Conservation (phyloP, 768 basidiomycete genomes). For the Macrocybe gigantea region DNA sequence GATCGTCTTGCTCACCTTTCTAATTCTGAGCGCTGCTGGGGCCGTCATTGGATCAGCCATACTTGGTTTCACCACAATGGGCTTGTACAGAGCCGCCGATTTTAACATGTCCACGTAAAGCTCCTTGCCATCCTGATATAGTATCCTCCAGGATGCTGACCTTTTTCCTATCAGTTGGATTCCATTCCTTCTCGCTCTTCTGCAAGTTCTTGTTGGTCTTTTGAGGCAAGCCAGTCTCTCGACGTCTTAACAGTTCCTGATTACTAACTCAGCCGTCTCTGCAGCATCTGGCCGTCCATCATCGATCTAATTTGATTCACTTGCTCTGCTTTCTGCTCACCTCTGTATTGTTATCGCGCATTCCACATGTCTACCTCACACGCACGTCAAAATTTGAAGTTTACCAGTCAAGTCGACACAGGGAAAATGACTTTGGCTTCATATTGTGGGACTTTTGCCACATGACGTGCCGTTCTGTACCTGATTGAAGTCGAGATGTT, state of each 20-base stretch:
- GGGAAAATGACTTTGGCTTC: too few relatives aligned
- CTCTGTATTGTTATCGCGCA: neutral
- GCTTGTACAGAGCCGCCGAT: slow-evolving; percentile 36
- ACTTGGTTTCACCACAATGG: slow-evolving; percentile 38
- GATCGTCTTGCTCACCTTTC: slow-evolving; percentile 37
- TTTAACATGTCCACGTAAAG: slow-evolving; percentile 49
- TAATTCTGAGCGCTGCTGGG: slow-evolving; percentile 35
- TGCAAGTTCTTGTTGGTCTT: slow-evolving; percentile 35
- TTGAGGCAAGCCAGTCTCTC: slow-evolving; percentile 24
- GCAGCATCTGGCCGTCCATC: slow-evolving; percentile 38
- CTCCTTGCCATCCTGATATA: neutral
- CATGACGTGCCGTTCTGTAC: too few relatives aligned
- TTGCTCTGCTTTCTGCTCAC: slow-evolving; percentile 3
- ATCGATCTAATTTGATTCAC: slow-evolving; percentile 33
- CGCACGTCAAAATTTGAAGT: too few relatives aligned
- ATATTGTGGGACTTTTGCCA: too few relatives aligned
- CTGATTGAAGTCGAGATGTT: too few relatives aligned
- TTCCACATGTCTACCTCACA: too few relatives aligned
- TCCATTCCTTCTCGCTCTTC: slow-evolving; percentile 37
- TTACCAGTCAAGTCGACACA: too few relatives aligned
- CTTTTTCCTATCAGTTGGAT: slow-evolving; percentile 29
- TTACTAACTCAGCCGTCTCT: neutral
- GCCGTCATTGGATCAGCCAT: slow-evolving; percentile 42
- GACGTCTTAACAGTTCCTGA: neutral
- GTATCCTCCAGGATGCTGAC: neutral